A percentile compares a stretch with the other conserved stretches of the same genome.
Conservation (phyloP, 164 flowering plant species). For the Vitis rotundifolia region DNA sequence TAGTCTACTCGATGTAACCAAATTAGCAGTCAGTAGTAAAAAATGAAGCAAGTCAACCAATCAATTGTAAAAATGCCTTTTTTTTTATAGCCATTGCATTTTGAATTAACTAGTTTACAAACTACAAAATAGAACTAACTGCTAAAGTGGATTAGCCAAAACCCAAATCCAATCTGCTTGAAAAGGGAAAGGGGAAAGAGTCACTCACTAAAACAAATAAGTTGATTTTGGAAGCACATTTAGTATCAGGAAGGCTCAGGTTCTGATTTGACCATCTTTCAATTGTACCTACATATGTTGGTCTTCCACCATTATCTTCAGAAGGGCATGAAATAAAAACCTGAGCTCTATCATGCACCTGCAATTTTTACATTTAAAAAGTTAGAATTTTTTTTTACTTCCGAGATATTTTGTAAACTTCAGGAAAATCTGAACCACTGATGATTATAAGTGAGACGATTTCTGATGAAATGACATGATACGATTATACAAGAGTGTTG, state of each 20-base stretch:
- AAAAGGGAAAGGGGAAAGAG: conserved; percentile 5
- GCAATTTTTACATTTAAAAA: conserved; percentile 12
- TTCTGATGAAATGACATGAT: too few relatives aligned
- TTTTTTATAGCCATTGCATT: too few relatives aligned
- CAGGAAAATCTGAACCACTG: too few relatives aligned
- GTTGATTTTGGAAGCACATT: conserved; percentile 59
- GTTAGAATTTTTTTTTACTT: not conserved
- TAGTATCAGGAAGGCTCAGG: conserved; percentile 51
- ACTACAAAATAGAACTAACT: not conserved
- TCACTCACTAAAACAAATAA: conserved; percentile 63
- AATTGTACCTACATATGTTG: conserved; percentile 56
- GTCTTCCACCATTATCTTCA: conserved; percentile 34
- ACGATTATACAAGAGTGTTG: not conserved
- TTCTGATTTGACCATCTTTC: conserved; percentile 73
- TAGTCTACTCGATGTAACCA: too few relatives aligned
- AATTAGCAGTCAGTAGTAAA: too few relatives aligned
- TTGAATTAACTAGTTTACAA: not conserved
- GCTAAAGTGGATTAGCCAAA: not conserved
- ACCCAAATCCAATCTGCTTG: not conserved
- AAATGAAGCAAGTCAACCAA: too few relatives aligned
- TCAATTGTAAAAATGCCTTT: too few relatives aligned
- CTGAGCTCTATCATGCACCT: conserved; percentile 98
- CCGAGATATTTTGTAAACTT: too few relatives aligned
- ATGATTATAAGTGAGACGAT: too few relatives aligned
- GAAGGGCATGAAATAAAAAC: conserved; percentile 72